Evolutionary conservation across 345 rosid species (phyloP), one percentile per base, ranked within the genome.

Genomic region (Hypericum perforatum): DNA sequence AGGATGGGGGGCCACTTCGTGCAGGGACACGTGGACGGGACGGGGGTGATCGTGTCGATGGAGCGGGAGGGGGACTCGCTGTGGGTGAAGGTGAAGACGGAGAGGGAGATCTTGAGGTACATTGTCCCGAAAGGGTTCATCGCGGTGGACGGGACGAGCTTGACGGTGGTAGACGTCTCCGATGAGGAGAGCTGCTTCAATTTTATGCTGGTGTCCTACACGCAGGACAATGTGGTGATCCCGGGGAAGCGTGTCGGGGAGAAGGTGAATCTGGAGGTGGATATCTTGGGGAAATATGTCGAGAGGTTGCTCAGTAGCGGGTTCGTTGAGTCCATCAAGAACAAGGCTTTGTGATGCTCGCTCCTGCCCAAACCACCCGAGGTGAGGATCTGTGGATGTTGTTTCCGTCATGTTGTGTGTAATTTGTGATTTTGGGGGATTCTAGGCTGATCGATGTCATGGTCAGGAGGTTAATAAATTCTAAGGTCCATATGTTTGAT

Each of bases 201-300:
- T 43, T 9, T 43, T 6, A 43, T 43, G 46, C 8, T 43, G 46
- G 46, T 43, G 46, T 7, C 46, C 14, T 43, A 43, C 14, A 43
- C 46, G 9, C 46, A 43, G 46, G 46, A 10, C 13, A 14, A 43
- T n/a, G 46, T 43, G 11, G 46, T 43, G 8, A 9, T 43, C 14
- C 46, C 46, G 46, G 11, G 46, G 9, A 43, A 43, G 46, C 13
- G 14, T 0, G 11, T 43, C 14, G 46, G 46, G 46, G 46, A 43
- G 46, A 43, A 43, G 46, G 46, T 43, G 46, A 43, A 43, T 43
- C 14, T 43, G 46, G 46, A 43, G 46, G 46, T 43, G 11, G 46
- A 43, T 10, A 43, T 43, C 11, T 9, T 43, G 46, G 46, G 46
- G 46, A 43, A 43, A n/a, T 43, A 43, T 8, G 46, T 43, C 0